These are phyloP conservation scores for Talaromyces wortmannii DNA, from an alignment of 495 filamentous ascomycete species.

Conservation along the genomic window DNA sequence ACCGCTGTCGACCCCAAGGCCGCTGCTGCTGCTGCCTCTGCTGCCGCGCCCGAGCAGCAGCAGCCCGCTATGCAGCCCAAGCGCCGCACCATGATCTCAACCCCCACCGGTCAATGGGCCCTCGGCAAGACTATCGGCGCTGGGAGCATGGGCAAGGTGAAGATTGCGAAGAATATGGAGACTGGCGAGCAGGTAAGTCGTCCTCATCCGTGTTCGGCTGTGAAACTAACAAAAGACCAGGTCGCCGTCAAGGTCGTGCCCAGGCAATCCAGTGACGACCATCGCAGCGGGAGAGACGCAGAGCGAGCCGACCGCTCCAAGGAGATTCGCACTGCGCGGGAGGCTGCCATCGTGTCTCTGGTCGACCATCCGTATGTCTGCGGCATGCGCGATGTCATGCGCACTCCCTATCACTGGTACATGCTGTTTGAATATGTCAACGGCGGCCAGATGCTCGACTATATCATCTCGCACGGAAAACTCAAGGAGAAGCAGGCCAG, in stretches of 20 bases:
- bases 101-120: conserved; percentile 80
- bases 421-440: conserved; percentile 99
- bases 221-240: conserved; percentile 31
- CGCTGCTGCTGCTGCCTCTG: conserved; percentile 29
- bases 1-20: conserved; percentile 31
- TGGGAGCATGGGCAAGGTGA: conserved; percentile 96
- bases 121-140: conserved; percentile 96
- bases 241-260: conserved; percentile 98
- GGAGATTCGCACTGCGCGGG: conserved; percentile 90
- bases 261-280: conserved; percentile 78
- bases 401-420: conserved; percentile 98
- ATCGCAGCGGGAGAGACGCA: conserved; percentile 70
- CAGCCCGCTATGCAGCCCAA: conserved; percentile 41
- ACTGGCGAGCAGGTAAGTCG: conserved; percentile 69
- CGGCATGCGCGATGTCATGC: conserved; percentile 89
- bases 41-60: conserved; percentile 24
- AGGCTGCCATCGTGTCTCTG: conserved; percentile 94
- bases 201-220: not conserved
- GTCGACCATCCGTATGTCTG: conserved; percentile 96
- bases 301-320: conserved; percentile 92
- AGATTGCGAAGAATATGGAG: conserved; percentile 75
- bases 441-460: conserved; percentile 98
- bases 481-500: conserved; percentile 98
- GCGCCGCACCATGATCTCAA: conserved; percentile 76
- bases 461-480: conserved; percentile 97